These are phyloP conservation scores for Neurospora sp. DNA, from an alignment of 495 filamentous ascomycete genomes.

Conservation along the genomic window DNA sequence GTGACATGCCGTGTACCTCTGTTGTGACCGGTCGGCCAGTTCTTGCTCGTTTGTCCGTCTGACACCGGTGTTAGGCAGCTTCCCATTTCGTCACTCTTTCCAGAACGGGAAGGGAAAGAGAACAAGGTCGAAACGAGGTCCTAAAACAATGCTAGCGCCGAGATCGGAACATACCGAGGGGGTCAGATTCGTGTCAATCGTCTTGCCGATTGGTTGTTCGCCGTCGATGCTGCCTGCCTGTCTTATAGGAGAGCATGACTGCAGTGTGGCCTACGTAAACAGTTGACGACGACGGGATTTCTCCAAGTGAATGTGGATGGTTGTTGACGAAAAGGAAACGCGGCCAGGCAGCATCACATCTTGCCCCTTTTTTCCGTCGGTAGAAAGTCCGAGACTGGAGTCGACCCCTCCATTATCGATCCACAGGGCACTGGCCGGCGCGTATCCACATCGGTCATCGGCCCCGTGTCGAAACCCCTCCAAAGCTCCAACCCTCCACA, in stretches of 20 bases:
- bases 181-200: background rate
- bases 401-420: background rate
- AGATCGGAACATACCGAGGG: background rate
- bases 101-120: background rate
- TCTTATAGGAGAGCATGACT: background rate
- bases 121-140: background rate
- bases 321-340: background rate
- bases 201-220: background rate
- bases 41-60: background rate
- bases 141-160: background rate
- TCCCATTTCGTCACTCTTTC: background rate
- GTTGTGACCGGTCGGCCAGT: background rate
- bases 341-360: background rate
- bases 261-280: background rate
- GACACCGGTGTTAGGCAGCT: background rate
- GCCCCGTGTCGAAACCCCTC: background rate
- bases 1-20: background rate
- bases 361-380: no score
- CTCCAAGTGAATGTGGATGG: background rate
- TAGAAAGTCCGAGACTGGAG: background rate
- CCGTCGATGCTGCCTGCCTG: background rate
- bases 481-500: background rate
- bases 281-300: background rate
- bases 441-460: background rate
- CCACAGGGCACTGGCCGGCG: background rate